These are phyloP conservation scores for Mycena kentingensis DNA, from an alignment of 768 basidiomycete genomes.

Conservation along the genomic window DNA sequence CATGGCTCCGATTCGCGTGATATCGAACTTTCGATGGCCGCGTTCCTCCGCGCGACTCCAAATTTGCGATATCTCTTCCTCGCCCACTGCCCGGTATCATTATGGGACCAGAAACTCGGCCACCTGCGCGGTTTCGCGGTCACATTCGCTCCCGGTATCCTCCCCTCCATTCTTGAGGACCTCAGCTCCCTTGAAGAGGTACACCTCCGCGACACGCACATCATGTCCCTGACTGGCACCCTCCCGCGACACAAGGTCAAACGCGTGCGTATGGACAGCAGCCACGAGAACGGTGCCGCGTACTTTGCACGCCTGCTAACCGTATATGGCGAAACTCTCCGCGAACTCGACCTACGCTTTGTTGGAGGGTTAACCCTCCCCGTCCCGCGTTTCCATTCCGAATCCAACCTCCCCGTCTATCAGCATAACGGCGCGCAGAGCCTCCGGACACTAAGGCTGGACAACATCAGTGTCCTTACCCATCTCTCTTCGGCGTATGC, in stretches of 20 bases:
- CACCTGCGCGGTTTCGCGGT: conserved; percentile 30
- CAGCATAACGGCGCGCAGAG: conserved; percentile 8
- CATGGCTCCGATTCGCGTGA: conserved; percentile 21
- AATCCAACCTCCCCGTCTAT: background rate
- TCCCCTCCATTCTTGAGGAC: conserved; percentile 27
- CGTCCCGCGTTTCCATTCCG: conserved; percentile 24
- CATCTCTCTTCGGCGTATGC: conserved; percentile 27
- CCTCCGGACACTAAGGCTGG: conserved; percentile 29
- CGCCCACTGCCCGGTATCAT: conserved; percentile 30
- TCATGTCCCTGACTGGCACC: conserved; percentile 25
- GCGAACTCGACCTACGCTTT: conserved; percentile 30
- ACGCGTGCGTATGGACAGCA: conserved; percentile 30
- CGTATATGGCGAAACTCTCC: conserved; percentile 25
- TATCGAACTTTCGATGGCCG: conserved; percentile 26
- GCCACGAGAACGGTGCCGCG: conserved; percentile 29
- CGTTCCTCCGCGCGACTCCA: conserved; percentile 27
- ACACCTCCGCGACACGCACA: conserved; percentile 31
- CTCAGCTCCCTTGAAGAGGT: conserved; percentile 28
- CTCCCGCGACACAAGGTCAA: conserved; percentile 28
- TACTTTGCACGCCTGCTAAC: conserved; percentile 27
- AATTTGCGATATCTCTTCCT: conserved; percentile 30
- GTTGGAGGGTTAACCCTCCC: conserved; percentile 31
- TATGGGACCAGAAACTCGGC: conserved; percentile 28
- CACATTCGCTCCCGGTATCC: conserved; percentile 31
- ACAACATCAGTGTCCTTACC: conserved; percentile 32